Evolutionary conservation across 768 basidiomycete genomes (phyloP).

Genomic region (Harrya chromipes): DNA sequence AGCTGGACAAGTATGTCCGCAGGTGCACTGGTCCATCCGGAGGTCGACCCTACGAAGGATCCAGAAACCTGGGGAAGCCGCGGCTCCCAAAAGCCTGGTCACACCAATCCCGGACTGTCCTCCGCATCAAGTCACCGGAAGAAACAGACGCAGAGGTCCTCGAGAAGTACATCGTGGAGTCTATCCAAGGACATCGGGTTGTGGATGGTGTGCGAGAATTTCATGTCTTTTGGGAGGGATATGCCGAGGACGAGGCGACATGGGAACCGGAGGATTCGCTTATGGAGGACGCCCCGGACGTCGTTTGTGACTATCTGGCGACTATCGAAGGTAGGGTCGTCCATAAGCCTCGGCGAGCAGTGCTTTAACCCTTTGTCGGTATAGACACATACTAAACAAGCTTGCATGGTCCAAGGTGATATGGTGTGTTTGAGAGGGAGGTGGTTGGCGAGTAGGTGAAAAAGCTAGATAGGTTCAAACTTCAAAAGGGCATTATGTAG

Average conservation of each 20-base stretch:
- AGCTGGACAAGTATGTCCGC: constrained; percentile 75
- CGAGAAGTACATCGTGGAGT: constrained; percentile 43
- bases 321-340: constrained; percentile 8
- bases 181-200: constrained; percentile 36
- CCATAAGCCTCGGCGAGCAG: not conserved
- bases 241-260: constrained; percentile 46
- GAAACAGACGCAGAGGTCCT: constrained; percentile 31
- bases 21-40: constrained; percentile 23
- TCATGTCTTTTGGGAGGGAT: constrained; percentile 55
- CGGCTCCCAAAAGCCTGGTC: constrained; percentile 56
- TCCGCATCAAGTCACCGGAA: constrained; percentile 40
- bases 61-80: constrained; percentile 22
- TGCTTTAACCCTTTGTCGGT: not conserved
- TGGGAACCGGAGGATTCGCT: constrained; percentile 55
- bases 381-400: constrained; percentile 8
- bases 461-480: constrained; percentile 1
- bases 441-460: constrained; percentile 2
- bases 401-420: not conserved
- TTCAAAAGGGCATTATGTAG: constrained; percentile 10
- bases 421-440: not conserved
- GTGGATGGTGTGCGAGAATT: constrained; percentile 40
- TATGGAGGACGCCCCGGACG: constrained; percentile 45
- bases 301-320: constrained; percentile 41
- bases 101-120: constrained; percentile 39
- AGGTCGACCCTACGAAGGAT: constrained; percentile 39